Evolutionary conservation across 352 stramenopile species (phyloP).

Genomic region (Phytophthora parvispora): DNA sequence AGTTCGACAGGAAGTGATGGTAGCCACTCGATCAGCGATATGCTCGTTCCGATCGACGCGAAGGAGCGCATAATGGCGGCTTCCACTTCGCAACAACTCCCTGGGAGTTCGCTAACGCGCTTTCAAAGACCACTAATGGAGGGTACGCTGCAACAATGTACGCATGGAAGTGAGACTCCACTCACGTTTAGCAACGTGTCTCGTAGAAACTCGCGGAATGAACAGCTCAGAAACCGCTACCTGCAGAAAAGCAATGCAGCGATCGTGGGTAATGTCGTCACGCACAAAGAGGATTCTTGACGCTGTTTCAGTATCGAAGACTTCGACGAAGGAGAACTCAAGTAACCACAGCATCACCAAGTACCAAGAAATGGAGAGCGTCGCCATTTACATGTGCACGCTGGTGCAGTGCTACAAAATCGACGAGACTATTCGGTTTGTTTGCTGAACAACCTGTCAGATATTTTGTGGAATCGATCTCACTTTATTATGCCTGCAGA

Average conservation of each 20-base stretch:
- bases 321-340: conserved; percentile 1
- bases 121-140: conserved; percentile 7
- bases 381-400: conserved; percentile 58
- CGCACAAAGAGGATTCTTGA: conserved; percentile 47
- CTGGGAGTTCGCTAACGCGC: background rate
- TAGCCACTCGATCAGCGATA: conserved; percentile 11
- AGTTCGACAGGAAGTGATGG: conserved; percentile 24
- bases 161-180: background rate
- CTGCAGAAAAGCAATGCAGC: conserved; percentile 18
- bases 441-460: conserved; percentile 4
- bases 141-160: conserved; percentile 10
- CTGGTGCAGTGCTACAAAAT: conserved; percentile 65
- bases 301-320: conserved; percentile 22
- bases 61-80: conserved; percentile 43
- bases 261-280: conserved; percentile 49
- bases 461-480: conserved; percentile 3
- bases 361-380: conserved; percentile 41
- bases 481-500: conserved; percentile 17
- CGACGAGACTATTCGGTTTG: conserved; percentile 42
- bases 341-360: conserved; percentile 20
- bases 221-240: background rate
- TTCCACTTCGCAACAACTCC: conserved; percentile 19
- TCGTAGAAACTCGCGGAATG: conserved; percentile 4
- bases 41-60: conserved; percentile 32
- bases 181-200: background rate